These are phyloP conservation scores for Jacaranda copaia DNA, from an alignment of 257 asterid genomes.

Conservation along the genomic window DNA sequence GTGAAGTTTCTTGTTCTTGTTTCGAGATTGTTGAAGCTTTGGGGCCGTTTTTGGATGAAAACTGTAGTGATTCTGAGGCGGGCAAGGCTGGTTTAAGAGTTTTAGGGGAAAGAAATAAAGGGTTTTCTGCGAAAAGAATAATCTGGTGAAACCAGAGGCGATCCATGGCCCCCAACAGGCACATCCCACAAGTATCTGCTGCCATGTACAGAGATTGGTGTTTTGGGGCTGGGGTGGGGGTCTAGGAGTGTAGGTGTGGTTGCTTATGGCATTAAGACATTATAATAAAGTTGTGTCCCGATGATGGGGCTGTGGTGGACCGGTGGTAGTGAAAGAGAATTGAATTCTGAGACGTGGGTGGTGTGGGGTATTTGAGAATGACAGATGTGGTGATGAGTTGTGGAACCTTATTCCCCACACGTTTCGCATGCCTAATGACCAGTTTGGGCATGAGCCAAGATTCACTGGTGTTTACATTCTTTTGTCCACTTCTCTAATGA, in stretches of 20 bases:
- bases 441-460: not conserved
- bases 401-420: constrained; percentile 38
- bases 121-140: constrained; percentile 41
- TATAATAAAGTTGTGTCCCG: not conserved
- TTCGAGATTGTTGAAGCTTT: not conserved
- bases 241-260: constrained; percentile 2
- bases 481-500: too few species aligned
- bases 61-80: constrained; percentile 27
- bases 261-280: not conserved
- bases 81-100: not conserved
- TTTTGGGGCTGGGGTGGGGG: not conserved
- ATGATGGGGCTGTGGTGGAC: not conserved
- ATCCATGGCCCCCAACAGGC: constrained; percentile 57
- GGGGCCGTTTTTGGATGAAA: constrained; percentile 29
- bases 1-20: constrained; percentile 31
- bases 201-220: constrained; percentile 43
- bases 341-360: not conserved
- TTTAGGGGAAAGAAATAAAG: constrained; percentile 4
- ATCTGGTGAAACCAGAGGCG: constrained; percentile 63
- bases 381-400: too few species aligned
- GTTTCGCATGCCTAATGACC: constrained; percentile 40
- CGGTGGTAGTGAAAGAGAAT: constrained; percentile 14
- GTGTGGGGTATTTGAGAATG: not conserved
- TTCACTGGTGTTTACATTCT: not conserved
- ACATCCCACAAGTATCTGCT: constrained; percentile 40